Evolutionary conservation across 371 early-diverging fungal species (phyloP), one percentile per base, ranked within the genome.

Genomic region (Apophysomyces variabilis): DNA sequence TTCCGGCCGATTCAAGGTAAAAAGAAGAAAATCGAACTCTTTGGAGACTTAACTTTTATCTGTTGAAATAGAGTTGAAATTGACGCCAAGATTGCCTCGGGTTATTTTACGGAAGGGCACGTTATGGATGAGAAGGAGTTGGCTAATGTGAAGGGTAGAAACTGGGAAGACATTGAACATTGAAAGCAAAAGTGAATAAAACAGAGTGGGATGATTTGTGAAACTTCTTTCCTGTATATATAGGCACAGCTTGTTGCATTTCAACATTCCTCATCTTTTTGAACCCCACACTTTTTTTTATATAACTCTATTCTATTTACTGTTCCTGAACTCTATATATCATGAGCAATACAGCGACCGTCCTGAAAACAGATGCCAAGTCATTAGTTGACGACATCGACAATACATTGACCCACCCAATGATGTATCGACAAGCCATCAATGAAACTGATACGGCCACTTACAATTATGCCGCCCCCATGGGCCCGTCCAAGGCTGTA

Each of bases 61-160:
- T 26, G 32, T 26, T 26, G 3, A 26, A 26, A 56, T 50, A 83
- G 89, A 68, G 98, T 97, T 32, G 98, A 97, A 78, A 97, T 97
- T 71, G 95, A 96, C 67, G 98, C 98, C 63, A 97, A 97, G 83
- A 91, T 97, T 67, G 98, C 97, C 8, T 86, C 93, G 8, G 98
- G 98, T 0, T 97, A 97, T 81, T 96, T 97, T 73, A 92, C 93
- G 3, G 85, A 82, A 9, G 91, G 90, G 26, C 70, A 72, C 4
- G 84, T 85, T 7, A 84, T 91, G 6, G 79, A 77, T 11, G 82
- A 78, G 7, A 81, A 82, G n/a, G 87, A 86, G 46, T 74, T 94
- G 44, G 70, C 85, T 9, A 69, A 79, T 13, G 91, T 92, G 35
- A 92, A 90, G 67, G 95, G 95, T 5, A 90, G 95, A 59, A 88